Evolutionary conservation across 345 rosid genomes (phyloP).

Genomic region (Gossypium bickii): DNA sequence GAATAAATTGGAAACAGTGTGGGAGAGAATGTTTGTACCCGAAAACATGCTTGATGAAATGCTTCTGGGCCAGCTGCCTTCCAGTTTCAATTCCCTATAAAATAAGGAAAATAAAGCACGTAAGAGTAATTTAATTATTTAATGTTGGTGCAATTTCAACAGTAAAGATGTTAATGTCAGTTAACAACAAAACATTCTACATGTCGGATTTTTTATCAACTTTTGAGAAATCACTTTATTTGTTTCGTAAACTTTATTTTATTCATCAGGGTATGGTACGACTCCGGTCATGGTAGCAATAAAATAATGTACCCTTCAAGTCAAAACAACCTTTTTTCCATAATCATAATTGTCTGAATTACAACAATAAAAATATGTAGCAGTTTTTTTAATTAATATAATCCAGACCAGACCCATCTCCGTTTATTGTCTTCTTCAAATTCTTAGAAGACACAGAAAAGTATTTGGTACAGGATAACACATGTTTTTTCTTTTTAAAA

Average conservation of each 20-base stretch:
- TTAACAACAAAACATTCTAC: not conserved
- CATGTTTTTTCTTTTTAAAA: no score
- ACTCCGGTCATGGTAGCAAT: no score
- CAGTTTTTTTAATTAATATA: no score
- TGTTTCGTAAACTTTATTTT: no score
- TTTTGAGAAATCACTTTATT: no score
- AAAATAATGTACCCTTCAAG: no score
- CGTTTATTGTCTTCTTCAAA: not conserved
- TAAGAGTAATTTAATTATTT: not conserved
- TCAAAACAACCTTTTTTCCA: no score
- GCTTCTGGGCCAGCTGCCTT: conserved; percentile 61
- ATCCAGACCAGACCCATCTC: not conserved
- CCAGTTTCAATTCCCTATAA: conserved; percentile 70
- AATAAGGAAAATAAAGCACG: not conserved
- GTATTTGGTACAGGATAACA: no score
- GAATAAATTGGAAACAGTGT: not conserved
- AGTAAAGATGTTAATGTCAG: not conserved
- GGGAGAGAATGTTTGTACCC: conserved; percentile 42
- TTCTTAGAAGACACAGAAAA: not conserved
- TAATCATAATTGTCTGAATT: no score
- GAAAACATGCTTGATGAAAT: conserved; percentile 81
- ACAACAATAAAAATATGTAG: no score
- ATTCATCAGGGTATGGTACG: no score
- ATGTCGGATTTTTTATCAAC: not conserved
- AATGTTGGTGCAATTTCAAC: not conserved